Evolutionary conservation across 2,329 filamentous ascomycete species (phyloP), one percentile per base, ranked within the genome.

Genomic region (Pestalotiopsis sp.): DNA sequence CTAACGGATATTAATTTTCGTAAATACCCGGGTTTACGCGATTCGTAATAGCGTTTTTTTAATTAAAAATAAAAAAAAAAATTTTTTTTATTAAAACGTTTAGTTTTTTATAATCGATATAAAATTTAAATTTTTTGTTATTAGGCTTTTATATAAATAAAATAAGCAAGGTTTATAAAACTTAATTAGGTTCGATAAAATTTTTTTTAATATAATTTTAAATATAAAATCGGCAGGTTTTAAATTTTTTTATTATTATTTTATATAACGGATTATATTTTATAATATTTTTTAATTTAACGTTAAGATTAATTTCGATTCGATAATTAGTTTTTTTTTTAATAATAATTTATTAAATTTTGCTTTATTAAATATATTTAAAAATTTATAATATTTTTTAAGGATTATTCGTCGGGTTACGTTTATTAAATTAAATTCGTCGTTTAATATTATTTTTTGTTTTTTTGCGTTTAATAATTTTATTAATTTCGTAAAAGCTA

Each of bases 81-180:
- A n/a, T n/a, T n/a, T n/a, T n/a, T n/a, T n/a, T n/a, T n/a, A n/a
- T n/a, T n/a, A 67, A 67, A 69, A 5, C 49, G 41, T 65, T 69
- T 69, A 2, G 17, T 6, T 58, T 69, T n/a, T 25, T n/a, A 58
- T 67, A 67, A 65, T 69, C 45, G 13, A 69, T 59, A 52, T 67
- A 69, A 57, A 69, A 64, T 5, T 27, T 49, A 1, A 67, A 52
- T 41, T 25, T 66, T 49, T 13, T 9, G 14, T 23, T 20, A 7
- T 66, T 52, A 5, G 38, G 4, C 66, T 66, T 68, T 12, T n/a
- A 60, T 23, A 52, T 14, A 14, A 65, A 36, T 31, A 68, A 68
- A 38, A 65, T 66, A 2, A 38, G 38, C 17, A 38, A 23, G 14
- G 59, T n/a, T 52, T 66, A 66, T n/a, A 61, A 49, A 0, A 11